Evolutionary conservation across 2,329 filamentous ascomycete species (phyloP).

Genomic region (Malbranchea cinnamomea): DNA sequence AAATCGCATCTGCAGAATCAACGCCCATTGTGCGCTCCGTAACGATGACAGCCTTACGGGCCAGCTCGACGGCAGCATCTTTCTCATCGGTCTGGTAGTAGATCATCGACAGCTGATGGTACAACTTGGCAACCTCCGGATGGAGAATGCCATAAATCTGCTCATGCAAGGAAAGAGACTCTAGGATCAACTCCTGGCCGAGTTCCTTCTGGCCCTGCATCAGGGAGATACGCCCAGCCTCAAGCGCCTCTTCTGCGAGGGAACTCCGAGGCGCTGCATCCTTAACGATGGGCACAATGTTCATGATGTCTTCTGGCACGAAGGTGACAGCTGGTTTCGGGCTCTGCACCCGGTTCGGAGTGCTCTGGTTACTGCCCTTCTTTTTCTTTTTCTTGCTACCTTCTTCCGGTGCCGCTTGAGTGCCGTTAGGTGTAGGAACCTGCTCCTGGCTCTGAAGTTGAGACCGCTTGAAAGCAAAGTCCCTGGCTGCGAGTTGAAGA

Average conservation of each 20-base stretch:
- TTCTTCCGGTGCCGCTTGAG: conserved; percentile 21
- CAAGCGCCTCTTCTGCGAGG: conserved; percentile 86
- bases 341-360: conserved; percentile 30
- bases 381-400: conserved; percentile 42
- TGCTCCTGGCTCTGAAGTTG: conserved; percentile 20
- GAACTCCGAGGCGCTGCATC: conserved; percentile 83
- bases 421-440: conserved; percentile 23
- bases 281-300: conserved; percentile 88
- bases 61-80: conserved; percentile 83
- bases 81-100: conserved; percentile 99
- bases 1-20: conserved; percentile 82
- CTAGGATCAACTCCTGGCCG: conserved; percentile 87
- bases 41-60: conserved; percentile 91
- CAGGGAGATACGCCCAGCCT: conserved; percentile 91
- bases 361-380: conserved; percentile 36
- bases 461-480: conserved; percentile 51
- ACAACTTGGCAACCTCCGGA: conserved; percentile 87
- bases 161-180: conserved; percentile 89
- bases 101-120: conserved; percentile 87
- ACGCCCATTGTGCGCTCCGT: conserved; percentile 87
- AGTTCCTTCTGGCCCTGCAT: conserved; percentile 90
- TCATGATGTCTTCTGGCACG: conserved; percentile 69
- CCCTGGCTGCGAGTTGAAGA: conserved; percentile 68
- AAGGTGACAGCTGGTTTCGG: conserved; percentile 48
- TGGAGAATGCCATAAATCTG: conserved; percentile 98